phyloP scores from a whole-genome alignment of 2,329 filamentous ascomycete species.

The Ceratocystis eucalypticola region DNA sequence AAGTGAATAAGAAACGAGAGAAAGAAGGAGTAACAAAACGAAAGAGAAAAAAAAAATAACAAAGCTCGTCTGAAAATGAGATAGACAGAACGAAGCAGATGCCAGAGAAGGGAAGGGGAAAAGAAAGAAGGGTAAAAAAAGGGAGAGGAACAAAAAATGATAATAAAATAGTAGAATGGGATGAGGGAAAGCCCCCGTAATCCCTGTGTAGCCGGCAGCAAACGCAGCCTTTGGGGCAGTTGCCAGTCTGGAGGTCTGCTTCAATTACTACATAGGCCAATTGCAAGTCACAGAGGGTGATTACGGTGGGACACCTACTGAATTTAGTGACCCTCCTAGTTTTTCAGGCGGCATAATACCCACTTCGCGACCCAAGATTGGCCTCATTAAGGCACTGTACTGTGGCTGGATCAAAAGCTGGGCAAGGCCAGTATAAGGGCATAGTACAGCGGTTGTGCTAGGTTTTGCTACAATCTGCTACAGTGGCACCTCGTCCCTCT shows the following conservation, averaged over 20 bases:
- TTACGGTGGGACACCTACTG: too few relatives aligned
- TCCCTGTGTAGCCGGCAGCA: background rate
- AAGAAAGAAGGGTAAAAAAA: background rate
- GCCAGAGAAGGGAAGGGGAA: background rate
- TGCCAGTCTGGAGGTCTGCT: background rate
- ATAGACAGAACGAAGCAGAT: background rate
- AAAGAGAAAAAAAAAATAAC: background rate
- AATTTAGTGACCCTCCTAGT: too few relatives aligned
- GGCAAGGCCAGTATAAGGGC: background rate
- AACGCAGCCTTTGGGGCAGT: background rate
- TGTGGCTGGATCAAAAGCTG: too few relatives aligned
- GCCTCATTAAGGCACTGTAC: too few relatives aligned
- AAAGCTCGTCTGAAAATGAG: background rate
- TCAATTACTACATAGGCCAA: too few relatives aligned
- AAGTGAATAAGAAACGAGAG: conserved; percentile 11
- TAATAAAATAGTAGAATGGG: background rate
- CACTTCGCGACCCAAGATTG: too few relatives aligned
- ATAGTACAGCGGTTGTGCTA: background rate
- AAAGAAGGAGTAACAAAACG: background rate
- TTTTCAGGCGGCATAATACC: background rate
- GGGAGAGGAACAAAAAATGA: background rate
- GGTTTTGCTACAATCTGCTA: background rate
- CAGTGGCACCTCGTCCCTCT: background rate
- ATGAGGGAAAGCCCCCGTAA: background rate
- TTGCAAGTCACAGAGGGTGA: too few relatives aligned